Percentiles rank a stretch among this genome's conserved stretches.
These are phyloP conservation scores for Skeletonema grethae DNA, from an alignment of 108 stramenopile genomes.

Conservation along the genomic window DNA sequence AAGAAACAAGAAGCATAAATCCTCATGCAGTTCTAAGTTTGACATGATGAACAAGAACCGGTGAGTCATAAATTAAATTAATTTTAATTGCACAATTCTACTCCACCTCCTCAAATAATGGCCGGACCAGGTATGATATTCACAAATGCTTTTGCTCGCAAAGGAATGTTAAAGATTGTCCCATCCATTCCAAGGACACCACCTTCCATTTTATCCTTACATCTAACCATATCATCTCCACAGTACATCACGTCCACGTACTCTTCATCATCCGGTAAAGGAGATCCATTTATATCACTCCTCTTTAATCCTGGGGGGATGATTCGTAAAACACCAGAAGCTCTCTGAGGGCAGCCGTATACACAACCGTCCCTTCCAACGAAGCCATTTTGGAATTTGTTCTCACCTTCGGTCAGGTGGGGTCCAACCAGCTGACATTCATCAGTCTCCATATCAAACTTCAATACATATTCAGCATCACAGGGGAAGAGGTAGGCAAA, in stretches of 20 bases:
- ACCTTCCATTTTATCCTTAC: slow-evolving; percentile 77
- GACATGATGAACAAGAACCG: too few relatives aligned
- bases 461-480: slow-evolving; percentile 55
- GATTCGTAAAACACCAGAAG: slow-evolving; percentile 59
- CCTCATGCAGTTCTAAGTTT: too few relatives aligned
- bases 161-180: slow-evolving; percentile 66
- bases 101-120: not conserved
- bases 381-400: slow-evolving; percentile 78
- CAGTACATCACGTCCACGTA: slow-evolving; percentile 65
- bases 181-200: slow-evolving; percentile 72
- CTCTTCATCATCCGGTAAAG: slow-evolving; percentile 39
- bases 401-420: slow-evolving; percentile 62
- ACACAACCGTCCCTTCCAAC: slow-evolving; percentile 61
- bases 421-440: slow-evolving; percentile 58
- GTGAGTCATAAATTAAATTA: too few relatives aligned
- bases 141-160: slow-evolving; percentile 58
- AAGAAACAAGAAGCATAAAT: too few relatives aligned
- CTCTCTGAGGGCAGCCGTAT: slow-evolving; percentile 71
- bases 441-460: slow-evolving; percentile 56
- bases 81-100: not conserved
- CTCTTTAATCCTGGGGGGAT: slow-evolving; percentile 45
- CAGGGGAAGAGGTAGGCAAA: slow-evolving; percentile 69
- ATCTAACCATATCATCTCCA: slow-evolving; percentile 59
- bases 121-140: slow-evolving; percentile 52
- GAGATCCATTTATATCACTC: slow-evolving; percentile 17